These are phyloP conservation scores for Naematelia aurantialba DNA, from an alignment of 768 basidiomycete genomes.

Conservation along the genomic window DNA sequence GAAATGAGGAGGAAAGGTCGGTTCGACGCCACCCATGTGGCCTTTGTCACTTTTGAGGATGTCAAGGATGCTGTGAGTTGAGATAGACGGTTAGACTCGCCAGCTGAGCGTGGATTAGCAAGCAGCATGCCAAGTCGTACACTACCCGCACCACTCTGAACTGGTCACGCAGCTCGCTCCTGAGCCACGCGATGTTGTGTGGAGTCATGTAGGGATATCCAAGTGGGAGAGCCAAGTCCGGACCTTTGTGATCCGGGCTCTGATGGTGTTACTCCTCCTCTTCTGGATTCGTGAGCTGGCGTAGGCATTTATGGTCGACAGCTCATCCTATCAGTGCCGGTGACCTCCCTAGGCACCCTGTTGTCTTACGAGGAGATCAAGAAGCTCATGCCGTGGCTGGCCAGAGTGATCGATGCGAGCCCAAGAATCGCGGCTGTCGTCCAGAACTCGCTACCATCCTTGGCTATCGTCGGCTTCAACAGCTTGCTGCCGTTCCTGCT, in stretches of 20 bases:
- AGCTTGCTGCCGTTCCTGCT: slow-evolving; percentile 81
- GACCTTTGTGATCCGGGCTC: slow-evolving; percentile 64
- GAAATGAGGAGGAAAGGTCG: slow-evolving; percentile 65
- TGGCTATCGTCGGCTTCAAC: slow-evolving; percentile 86
- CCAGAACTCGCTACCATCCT: slow-evolving; percentile 87
- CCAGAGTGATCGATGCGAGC: slow-evolving; percentile 66
- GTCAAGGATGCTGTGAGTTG: slow-evolving; percentile 79
- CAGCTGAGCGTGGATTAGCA: slow-evolving; percentile 56
- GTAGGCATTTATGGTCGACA: not conserved
- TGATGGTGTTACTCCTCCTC: slow-evolving; percentile 72
- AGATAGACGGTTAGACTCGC: not conserved
- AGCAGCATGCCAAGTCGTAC: slow-evolving; percentile 80
- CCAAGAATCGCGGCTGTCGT: slow-evolving; percentile 76
- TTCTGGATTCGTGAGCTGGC: slow-evolving; percentile 65
- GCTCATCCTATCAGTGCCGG: slow-evolving; percentile 59
- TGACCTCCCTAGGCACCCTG: slow-evolving; percentile 76
- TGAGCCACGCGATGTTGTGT: slow-evolving; percentile 92
- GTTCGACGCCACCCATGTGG: slow-evolving; percentile 75
- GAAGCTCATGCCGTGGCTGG: slow-evolving; percentile 82
- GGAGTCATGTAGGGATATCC: slow-evolving; percentile 79
- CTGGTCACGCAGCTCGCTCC: slow-evolving; percentile 73
- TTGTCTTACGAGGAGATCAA: slow-evolving; percentile 92
- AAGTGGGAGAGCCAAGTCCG: slow-evolving; percentile 61
- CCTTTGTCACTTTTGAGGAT: slow-evolving; percentile 95
- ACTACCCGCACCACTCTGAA: slow-evolving; percentile 65